phyloP scores from a whole-genome alignment of 192 early-diverging fungal species.

The Backusella australiensis region DNA sequence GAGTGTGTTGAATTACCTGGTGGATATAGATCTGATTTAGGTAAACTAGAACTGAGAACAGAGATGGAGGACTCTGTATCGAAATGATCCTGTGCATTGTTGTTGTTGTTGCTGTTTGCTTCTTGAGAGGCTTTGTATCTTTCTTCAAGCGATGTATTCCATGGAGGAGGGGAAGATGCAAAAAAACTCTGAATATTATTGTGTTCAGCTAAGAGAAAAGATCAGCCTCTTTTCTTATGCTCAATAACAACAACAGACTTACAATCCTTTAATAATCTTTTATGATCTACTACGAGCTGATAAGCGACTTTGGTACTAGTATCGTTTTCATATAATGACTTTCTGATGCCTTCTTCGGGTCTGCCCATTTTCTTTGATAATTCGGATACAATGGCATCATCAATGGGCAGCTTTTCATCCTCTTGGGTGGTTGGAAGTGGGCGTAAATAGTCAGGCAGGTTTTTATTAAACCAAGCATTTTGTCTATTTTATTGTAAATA shows the following conservation, averaged over 20 bases:
- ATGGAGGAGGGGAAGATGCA: slow-evolving; percentile 69
- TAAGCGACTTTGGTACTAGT: slow-evolving; percentile 98
- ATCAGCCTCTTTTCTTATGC: not conserved
- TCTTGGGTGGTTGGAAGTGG: slow-evolving; percentile 74
- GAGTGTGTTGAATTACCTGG: slow-evolving; percentile 14
- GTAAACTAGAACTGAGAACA: slow-evolving; percentile 60
- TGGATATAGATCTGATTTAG: slow-evolving; percentile 32
- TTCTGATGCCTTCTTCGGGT: slow-evolving; percentile 59
- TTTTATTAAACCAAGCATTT: slow-evolving; percentile 90
- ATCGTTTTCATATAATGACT: slow-evolving; percentile 75
- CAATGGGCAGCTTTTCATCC: slow-evolving; percentile 61
- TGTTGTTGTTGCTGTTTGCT: not conserved
- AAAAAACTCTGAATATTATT: slow-evolving; percentile 63
- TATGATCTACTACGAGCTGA: slow-evolving; percentile 88
- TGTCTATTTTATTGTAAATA: slow-evolving; percentile 39
- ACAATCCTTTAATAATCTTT: slow-evolving; percentile 63
- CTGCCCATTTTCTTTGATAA: slow-evolving; percentile 82
- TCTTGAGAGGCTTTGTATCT: not conserved
- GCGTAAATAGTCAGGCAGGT: slow-evolving; percentile 89
- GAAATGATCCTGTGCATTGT: not conserved
- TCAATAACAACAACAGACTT: not conserved
- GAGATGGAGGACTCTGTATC: slow-evolving; percentile 47
- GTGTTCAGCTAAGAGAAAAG: slow-evolving; percentile 26
- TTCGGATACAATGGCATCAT: slow-evolving; percentile 80
- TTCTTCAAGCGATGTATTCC: slow-evolving; percentile 53